Evolutionary conservation across 2,329 filamentous ascomycete genomes (phyloP).

Genomic region (Colletotrichum tropicale): DNA sequence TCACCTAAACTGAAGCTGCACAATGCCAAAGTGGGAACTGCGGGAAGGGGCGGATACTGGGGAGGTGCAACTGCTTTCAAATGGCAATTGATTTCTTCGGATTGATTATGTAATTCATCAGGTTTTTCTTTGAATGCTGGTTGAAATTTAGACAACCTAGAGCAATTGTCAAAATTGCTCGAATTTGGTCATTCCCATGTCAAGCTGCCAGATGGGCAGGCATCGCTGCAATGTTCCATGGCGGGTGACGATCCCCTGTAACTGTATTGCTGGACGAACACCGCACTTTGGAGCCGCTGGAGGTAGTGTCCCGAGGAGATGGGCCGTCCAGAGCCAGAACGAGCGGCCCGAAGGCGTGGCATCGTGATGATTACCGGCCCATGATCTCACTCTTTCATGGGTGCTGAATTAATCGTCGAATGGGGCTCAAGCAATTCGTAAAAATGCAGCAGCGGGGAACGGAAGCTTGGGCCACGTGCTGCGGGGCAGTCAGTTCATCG

Average conservation of each 20-base stretch:
- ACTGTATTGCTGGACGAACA: background rate
- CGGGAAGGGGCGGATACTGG: background rate
- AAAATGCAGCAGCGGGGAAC: background rate
- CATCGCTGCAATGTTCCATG: background rate
- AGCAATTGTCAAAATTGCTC: background rate
- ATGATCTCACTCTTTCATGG: slow-evolving; percentile 15
- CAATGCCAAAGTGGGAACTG: background rate
- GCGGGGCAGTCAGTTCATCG: background rate
- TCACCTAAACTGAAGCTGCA: background rate
- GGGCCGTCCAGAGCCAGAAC: background rate
- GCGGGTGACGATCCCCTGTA: background rate
- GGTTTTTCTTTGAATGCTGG: no score
- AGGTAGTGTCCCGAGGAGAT: background rate
- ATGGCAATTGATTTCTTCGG: background rate
- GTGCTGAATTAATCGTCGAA: background rate
- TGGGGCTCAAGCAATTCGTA: background rate
- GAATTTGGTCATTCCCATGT: background rate
- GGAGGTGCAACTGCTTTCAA: background rate
- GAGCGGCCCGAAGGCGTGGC: background rate
- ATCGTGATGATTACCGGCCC: slow-evolving; percentile 3
- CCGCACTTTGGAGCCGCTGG: background rate
- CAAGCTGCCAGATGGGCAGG: background rate
- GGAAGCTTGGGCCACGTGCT: slow-evolving; percentile 7
- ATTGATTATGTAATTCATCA: background rate
- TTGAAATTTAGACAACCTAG: background rate